Base-by-base conservation (phyloP, 177 flowering plant genomes). In the Telopea speciosissima region DNA sequence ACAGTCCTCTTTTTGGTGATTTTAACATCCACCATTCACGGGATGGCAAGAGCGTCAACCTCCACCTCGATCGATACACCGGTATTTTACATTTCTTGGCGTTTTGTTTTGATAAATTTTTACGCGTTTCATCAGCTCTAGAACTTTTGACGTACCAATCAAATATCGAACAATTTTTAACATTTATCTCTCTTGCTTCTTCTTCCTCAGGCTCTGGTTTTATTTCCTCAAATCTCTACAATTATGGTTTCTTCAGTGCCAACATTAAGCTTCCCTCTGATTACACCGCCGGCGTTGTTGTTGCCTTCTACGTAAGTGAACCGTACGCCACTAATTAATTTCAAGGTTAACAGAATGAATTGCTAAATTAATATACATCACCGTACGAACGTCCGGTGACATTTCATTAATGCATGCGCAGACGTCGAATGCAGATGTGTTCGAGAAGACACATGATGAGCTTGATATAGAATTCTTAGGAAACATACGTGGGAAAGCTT, bases 381-480 rank as follows among this genome's bases (percentile, higher is more conserved):
- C 14, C 61, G 23, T 21, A 24, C 40, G 40, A 58, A 2, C 61
- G 23, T 21, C 61, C 40, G 40, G 40, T 36, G 40, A 36, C 21
- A 28, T 44, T 14, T 66, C 16, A n/a, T n/a, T n/a, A 66, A n/a
- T 52, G 7, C 10, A 13, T 45, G 26, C 81, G 26, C 81, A 94
- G 99, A 88, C 90, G 24, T 90, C 99, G 12, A 94, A 94, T 66
- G 94, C 76, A 7, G 97, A 92, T 54, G 81, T 86, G 14, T 92
- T 86, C 67, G 88, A 83, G 84, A 94, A 86, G 79, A 86, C 71
- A 0, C 99, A 94, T 75, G 99, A 94, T 70, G 99, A 94, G 66
- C 70, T 94, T 72, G 99, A 94, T 76, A 82, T 94, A 6, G 99
- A 94, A 77, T 94, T 94, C 56, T 61, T 94, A 65, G 99, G 99